Percentiles rank a stretch among this genome's conserved stretches.
Conservation (phyloP, 2,329 filamentous ascomycete genomes). For the Colletotrichum viniferum region DNA sequence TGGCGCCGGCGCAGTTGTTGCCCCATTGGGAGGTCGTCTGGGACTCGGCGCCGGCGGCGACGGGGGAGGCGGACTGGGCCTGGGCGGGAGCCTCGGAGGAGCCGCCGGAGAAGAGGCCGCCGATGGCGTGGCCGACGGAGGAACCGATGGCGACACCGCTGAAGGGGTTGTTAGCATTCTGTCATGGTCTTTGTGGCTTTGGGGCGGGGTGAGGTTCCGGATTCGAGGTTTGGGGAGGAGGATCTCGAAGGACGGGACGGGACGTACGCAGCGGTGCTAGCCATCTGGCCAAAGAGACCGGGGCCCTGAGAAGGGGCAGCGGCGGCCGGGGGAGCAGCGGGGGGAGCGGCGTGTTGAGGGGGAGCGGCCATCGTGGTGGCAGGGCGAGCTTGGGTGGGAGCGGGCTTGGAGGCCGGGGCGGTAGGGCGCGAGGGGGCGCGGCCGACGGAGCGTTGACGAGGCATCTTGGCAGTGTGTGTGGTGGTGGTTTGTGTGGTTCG, state of each 20-base stretch:
- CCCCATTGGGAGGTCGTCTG: constrained; percentile 47
- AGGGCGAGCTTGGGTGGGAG: constrained; percentile 69
- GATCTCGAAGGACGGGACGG: background rate
- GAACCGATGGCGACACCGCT: constrained; percentile 97
- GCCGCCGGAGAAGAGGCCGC: constrained; percentile 80
- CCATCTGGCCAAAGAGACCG: constrained; percentile 95
- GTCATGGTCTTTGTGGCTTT: background rate
- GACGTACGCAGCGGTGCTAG: constrained; percentile 94
- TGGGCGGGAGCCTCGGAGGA: constrained; percentile 52
- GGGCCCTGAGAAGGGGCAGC: constrained; percentile 68
- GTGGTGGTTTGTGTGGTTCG: background rate
- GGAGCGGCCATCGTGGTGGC: constrained; percentile 69
- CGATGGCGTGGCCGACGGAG: constrained; percentile 92
- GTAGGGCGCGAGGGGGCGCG: constrained; percentile 68
- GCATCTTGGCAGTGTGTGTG: constrained; percentile 57
- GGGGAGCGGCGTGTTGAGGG: constrained; percentile 40
- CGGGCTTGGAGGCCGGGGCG: constrained; percentile 60
- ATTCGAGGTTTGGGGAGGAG: background rate
- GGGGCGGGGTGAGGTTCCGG: background rate
- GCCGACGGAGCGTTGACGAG: constrained; percentile 76
- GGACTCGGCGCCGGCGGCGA: constrained; percentile 54
- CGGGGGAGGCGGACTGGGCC: constrained; percentile 40
- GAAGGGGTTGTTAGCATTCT: background rate
- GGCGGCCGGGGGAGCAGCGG: constrained; percentile 53
- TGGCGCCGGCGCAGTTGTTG: constrained; percentile 78